Conservation (phyloP, 805 yeast genomes). For the Kodamaea restingae region DNA sequence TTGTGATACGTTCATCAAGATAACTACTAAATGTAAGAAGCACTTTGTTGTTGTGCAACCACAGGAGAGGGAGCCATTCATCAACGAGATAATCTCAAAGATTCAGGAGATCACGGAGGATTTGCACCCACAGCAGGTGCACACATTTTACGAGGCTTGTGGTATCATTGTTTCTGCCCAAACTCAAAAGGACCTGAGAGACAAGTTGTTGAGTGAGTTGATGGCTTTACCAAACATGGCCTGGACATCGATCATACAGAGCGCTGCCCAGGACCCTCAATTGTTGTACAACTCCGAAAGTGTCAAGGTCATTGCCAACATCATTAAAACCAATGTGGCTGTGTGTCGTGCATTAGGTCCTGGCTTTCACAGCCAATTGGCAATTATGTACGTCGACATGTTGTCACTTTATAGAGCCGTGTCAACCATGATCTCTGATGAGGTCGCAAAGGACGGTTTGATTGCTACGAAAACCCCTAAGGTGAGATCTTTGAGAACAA, state of each 20-base stretch:
- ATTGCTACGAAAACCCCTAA: conserved; percentile 93
- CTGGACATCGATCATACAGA: conserved; percentile 84
- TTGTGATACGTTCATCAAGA: conserved; percentile 96
- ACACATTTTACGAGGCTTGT: conserved; percentile 96
- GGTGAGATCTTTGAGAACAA: conserved; percentile 92
- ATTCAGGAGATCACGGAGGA: conserved; percentile 87
- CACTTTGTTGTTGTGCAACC: conserved; percentile 88
- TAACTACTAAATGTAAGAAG: conserved; percentile 89
- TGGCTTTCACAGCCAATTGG: conserved; percentile 83
- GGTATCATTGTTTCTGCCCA: conserved; percentile 91
- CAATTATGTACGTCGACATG: conserved; percentile 83
- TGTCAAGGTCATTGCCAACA: conserved; percentile 88
- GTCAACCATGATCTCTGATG: conserved; percentile 74
- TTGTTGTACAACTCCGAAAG: conserved; percentile 74
- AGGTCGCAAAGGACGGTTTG: conserved; percentile 74
- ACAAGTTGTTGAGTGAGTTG: conserved; percentile 65
- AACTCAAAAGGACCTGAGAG: conserved; percentile 62
- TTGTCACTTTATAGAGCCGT: conserved; percentile 85
- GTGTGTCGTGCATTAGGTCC: conserved; percentile 95
- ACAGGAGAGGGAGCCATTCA: conserved; percentile 84
- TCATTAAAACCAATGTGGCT: conserved; percentile 91
- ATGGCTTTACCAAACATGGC: conserved; percentile 94
- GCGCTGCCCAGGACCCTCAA: conserved; percentile 79
- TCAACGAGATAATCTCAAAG: conserved; percentile 80
- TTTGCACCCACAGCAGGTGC: conserved; percentile 95